A percentile compares a stretch with the other conserved stretches of the same genome.
Conservation (phyloP, 106 monocot species). For the Cymbidium sinense region DNA sequence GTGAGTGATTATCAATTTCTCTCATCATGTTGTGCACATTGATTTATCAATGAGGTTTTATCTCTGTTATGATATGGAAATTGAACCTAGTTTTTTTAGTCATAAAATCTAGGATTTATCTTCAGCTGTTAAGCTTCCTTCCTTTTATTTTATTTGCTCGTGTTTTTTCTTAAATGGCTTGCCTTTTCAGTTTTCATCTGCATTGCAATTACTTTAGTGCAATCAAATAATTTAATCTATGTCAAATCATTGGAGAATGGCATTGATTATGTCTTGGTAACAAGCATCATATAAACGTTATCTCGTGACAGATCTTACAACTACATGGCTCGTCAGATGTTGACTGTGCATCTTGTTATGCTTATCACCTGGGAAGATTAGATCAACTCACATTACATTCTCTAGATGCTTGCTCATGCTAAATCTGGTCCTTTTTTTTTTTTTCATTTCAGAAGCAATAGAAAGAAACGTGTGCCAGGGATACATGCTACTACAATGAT, state of each 20-base stretch:
- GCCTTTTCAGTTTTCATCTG: too few relatives aligned
- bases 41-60: too few relatives aligned
- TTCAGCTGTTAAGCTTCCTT: too few relatives aligned
- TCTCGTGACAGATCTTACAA: not conserved
- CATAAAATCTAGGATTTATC: too few relatives aligned
- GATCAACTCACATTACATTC: not conserved
- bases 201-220: too few relatives aligned
- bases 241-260: not conserved
- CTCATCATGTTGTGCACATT: too few relatives aligned
- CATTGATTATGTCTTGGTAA: not conserved
- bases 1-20: too few relatives aligned
- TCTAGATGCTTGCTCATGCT: not conserved
- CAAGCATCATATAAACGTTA: not conserved
- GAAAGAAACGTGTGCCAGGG: not conserved
- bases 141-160: too few relatives aligned
- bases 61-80: too few relatives aligned
- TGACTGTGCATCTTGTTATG: not conserved
- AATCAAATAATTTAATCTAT: not conserved
- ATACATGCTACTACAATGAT: not conserved
- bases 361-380: not conserved
- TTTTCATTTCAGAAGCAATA: constrained; percentile 5
- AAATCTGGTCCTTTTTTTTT: not conserved
- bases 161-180: too few relatives aligned
- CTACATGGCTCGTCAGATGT: not conserved
- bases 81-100: too few relatives aligned